A percentile compares a stretch with the other conserved stretches of the same genome.
Conservation (phyloP, 495 filamentous ascomycete species). For the Daldinia childiae region DNA sequence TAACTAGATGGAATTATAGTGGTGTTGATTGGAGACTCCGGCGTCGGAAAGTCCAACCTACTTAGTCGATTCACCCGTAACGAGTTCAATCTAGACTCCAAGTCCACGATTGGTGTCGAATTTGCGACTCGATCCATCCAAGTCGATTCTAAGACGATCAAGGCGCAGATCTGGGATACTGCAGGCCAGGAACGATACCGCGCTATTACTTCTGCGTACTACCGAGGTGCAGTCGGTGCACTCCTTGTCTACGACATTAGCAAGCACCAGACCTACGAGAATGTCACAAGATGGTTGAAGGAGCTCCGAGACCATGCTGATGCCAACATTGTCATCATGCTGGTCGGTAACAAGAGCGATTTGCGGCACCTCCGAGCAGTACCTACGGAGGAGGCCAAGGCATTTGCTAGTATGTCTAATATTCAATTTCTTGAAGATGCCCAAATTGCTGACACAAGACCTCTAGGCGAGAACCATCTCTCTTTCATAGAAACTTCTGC, state of each 20-base stretch:
- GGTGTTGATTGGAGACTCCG: conserved; percentile 97
- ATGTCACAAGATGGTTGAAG: conserved; percentile 98
- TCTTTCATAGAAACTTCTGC: conserved; percentile 99
- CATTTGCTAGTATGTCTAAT: conserved; percentile 85
- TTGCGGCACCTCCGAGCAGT: conserved; percentile 97
- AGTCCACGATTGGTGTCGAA: conserved; percentile 99
- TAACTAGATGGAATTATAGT: conserved; percentile 66
- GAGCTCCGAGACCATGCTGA: conserved; percentile 98
- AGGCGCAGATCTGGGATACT: conserved; percentile 99
- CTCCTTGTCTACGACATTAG: conserved; percentile 99
- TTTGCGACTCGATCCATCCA: conserved; percentile 99
- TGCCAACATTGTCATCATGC: conserved; percentile 99
- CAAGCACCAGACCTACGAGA: conserved; percentile 99
- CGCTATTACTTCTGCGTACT: conserved; percentile 99
- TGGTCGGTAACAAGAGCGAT: conserved; percentile 99
- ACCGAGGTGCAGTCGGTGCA: conserved; percentile 95
- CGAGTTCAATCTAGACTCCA: conserved; percentile 99
- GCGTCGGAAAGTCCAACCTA: conserved; percentile 99
- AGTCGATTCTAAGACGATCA: conserved; percentile 99
- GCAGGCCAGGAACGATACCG: conserved; percentile 99
- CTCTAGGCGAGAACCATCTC: conserved; percentile 87
- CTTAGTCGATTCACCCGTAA: conserved; percentile 99
- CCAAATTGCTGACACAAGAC: conserved; percentile 42
- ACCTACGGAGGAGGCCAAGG: conserved; percentile 97
- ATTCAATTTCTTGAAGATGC: conserved; percentile 4